Evolutionary conservation across 2,329 filamentous ascomycete species (phyloP).

Genomic region (Colletotrichum orbiculare): DNA sequence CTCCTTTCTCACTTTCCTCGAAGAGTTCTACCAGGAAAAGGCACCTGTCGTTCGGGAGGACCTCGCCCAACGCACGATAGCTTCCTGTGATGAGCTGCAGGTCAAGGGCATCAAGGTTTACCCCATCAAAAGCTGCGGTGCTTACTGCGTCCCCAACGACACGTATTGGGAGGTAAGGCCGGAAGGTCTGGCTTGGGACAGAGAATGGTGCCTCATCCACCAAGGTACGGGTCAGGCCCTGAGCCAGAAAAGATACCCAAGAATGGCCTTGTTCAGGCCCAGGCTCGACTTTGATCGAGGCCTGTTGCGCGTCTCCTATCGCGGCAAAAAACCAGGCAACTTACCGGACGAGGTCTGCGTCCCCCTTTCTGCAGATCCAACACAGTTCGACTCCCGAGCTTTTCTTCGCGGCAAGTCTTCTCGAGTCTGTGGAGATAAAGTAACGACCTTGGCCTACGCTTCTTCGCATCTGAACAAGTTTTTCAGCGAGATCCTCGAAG

Average conservation of each 20-base stretch:
- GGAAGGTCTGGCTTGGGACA: slow-evolving; percentile 92
- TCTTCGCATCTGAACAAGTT: slow-evolving; percentile 75
- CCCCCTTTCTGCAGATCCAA: slow-evolving; percentile 76
- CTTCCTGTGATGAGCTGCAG: slow-evolving; percentile 10
- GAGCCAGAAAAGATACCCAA: slow-evolving; percentile 88
- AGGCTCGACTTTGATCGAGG: slow-evolving; percentile 76
- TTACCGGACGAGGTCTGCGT: slow-evolving; percentile 56
- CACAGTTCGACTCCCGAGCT: slow-evolving; percentile 58
- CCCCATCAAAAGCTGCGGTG: slow-evolving; percentile 94
- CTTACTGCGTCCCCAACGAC: slow-evolving; percentile 74
- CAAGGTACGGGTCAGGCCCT: slow-evolving; percentile 85
- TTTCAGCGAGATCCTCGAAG: slow-evolving; percentile 79
- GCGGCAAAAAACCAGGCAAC: slow-evolving; percentile 44
- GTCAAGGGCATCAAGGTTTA: slow-evolving; percentile 80
- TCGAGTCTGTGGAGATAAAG: slow-evolving; percentile 84
- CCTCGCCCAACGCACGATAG: neutral
- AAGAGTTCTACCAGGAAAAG: slow-evolving; percentile 69
- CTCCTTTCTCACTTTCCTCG: slow-evolving; percentile 76
- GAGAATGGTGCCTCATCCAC: slow-evolving; percentile 96
- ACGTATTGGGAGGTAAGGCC: slow-evolving; percentile 79
- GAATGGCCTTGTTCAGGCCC: slow-evolving; percentile 87
- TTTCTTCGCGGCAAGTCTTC: slow-evolving; percentile 61
- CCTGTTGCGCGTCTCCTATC: slow-evolving; percentile 70
- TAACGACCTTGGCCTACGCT: slow-evolving; percentile 77
- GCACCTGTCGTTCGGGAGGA: slow-evolving; percentile 11